These are phyloP conservation scores for Aspergillus kassunensis DNA, from an alignment of 495 filamentous ascomycete genomes.

Conservation along the genomic window DNA sequence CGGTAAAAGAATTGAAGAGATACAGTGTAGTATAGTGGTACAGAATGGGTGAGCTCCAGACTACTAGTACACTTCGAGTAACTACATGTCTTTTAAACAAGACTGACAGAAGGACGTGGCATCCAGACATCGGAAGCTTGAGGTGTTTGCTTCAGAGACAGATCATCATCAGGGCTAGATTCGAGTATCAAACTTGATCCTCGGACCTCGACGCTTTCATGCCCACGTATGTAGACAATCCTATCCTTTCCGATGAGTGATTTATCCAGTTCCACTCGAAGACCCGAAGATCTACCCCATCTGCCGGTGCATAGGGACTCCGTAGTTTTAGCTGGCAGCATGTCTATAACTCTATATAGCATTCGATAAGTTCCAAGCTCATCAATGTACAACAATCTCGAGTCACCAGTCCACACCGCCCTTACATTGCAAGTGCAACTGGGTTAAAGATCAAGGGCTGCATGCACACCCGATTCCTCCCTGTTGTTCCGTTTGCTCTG, in stretches of 20 bases:
- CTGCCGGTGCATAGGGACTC: too few relatives aligned
- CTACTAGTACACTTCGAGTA: not conserved
- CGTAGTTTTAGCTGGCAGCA: not conserved
- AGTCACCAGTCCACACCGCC: constrained; percentile 21
- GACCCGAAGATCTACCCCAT: too few relatives aligned
- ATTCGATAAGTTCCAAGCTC: too few relatives aligned
- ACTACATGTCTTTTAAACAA: not conserved
- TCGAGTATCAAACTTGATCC: not conserved
- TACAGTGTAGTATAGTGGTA: not conserved
- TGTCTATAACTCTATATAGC: too few relatives aligned
- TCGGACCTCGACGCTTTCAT: not conserved
- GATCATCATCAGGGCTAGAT: constrained; percentile 4
- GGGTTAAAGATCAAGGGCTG: constrained; percentile 5
- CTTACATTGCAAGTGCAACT: constrained; percentile 1
- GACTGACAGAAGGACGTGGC: not conserved
- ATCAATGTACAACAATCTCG: not conserved
- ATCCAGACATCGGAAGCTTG: not conserved
- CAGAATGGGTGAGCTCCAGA: too few relatives aligned
- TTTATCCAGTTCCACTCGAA: constrained; percentile 12
- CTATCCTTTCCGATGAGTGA: constrained; percentile 12
- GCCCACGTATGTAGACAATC: too few relatives aligned
- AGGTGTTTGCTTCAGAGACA: constrained; percentile 9
- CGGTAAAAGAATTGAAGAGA: constrained; percentile 3
- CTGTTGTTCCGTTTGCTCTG: constrained; percentile 12
- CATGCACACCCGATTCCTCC: constrained; percentile 11